Evolutionary conservation across 495 filamentous ascomycete species (phyloP).

Genomic region (Haplographium delicatum): DNA sequence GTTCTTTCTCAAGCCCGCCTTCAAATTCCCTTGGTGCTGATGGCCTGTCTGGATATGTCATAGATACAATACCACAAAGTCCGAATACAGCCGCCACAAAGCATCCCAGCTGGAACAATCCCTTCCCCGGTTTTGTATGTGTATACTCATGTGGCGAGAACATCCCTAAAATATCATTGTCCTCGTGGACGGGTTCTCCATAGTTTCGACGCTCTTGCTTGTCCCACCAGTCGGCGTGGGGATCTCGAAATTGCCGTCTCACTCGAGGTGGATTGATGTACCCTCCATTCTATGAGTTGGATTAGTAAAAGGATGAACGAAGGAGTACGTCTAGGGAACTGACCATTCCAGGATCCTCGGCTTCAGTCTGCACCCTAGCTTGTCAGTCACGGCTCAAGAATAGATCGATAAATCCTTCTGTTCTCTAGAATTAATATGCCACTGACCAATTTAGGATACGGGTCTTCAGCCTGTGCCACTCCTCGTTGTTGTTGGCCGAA

Average conservation of each 20-base stretch:
- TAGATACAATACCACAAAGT: slow-evolving; percentile 64
- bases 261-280: slow-evolving; percentile 81
- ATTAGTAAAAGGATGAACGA: slow-evolving; percentile 3
- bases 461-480: slow-evolving; percentile 28
- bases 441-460: slow-evolving; percentile 36
- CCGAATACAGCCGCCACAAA: slow-evolving; percentile 67
- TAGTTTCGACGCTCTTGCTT: slow-evolving; percentile 94
- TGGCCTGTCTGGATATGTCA: slow-evolving; percentile 80
- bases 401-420: too few relatives aligned
- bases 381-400: slow-evolving; percentile 26
- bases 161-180: slow-evolving; percentile 90
- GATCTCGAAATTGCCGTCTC: slow-evolving; percentile 87
- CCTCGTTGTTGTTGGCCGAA: slow-evolving; percentile 45
- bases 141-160: slow-evolving; percentile 89
- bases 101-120: slow-evolving; percentile 62
- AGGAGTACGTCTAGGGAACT: slow-evolving; percentile 9
- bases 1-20: slow-evolving; percentile 75
- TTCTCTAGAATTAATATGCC: slow-evolving; percentile 34
- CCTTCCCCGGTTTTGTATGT: slow-evolving; percentile 69
- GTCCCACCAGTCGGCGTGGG: slow-evolving; percentile 95
- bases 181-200: slow-evolving; percentile 93
- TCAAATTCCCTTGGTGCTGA: slow-evolving; percentile 73
- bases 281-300: slow-evolving; percentile 67
- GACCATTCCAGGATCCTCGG: slow-evolving; percentile 77
- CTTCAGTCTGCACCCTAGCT: slow-evolving; percentile 42